These are phyloP conservation scores for Fusarium humuli DNA, from an alignment of 2,329 filamentous ascomycete genomes.

Conservation along the genomic window DNA sequence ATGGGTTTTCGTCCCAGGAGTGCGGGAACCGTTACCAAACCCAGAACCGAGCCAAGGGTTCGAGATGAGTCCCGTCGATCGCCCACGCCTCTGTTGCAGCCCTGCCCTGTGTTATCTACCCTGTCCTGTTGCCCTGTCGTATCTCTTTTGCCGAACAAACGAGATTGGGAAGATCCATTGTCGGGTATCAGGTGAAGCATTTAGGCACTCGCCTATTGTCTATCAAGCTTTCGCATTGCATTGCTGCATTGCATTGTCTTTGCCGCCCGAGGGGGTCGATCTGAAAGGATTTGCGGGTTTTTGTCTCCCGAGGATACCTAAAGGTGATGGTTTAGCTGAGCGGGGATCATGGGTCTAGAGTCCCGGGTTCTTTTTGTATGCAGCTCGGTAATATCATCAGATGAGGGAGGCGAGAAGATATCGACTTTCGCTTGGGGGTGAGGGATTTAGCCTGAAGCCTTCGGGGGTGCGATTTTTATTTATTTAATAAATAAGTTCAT, in stretches of 20 bases:
- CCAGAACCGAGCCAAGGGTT: constrained; percentile 15
- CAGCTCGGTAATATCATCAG: constrained; percentile 27
- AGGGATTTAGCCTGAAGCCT: constrained; percentile 20
- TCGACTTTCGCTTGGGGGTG: constrained; percentile 17
- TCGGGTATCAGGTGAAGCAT: constrained; percentile 21
- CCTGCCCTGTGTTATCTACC: background rate
- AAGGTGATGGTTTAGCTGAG: background rate
- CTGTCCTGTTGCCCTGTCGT: background rate
- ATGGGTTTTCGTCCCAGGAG: constrained; percentile 15
- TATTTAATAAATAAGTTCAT: background rate
- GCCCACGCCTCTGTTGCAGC: constrained; percentile 9
- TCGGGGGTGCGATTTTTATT: constrained; percentile 1
- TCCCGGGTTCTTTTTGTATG: constrained; percentile 19
- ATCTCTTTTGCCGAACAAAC: constrained; percentile 17
- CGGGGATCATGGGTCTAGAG: constrained; percentile 32
- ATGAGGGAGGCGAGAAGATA: constrained; percentile 25
- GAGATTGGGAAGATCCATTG: constrained; percentile 35
- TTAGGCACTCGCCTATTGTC: constrained; percentile 34
- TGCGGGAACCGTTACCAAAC: constrained; percentile 10
- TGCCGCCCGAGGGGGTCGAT: constrained; percentile 6
- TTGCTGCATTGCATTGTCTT: background rate
- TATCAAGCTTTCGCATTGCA: constrained; percentile 17
- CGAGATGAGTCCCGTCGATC: constrained; percentile 31
- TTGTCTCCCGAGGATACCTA: constrained; percentile 27
- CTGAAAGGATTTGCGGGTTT: constrained; percentile 30